Evolutionary conservation across 257 asterid genomes (phyloP).

Genomic region (Ehretia macrophylla): DNA sequence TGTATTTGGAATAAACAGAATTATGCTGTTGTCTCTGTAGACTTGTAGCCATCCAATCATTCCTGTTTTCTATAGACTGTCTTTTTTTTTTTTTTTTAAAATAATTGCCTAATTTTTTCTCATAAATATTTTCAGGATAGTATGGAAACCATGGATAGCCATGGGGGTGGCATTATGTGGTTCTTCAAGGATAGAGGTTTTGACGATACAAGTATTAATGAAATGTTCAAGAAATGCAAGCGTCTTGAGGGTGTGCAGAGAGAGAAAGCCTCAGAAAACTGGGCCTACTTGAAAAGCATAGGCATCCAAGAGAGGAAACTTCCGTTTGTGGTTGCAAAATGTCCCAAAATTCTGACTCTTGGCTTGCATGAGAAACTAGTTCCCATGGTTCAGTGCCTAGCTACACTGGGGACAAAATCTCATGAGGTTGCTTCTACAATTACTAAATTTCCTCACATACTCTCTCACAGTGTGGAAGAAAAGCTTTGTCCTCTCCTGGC

Average conservation of each 20-base stretch:
- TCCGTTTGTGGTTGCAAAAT: slow-evolving; percentile 62
- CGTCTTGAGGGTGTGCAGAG: slow-evolving; percentile 63
- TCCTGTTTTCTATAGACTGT: no score
- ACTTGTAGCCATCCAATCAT: no score
- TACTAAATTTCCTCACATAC: slow-evolving; percentile 77
- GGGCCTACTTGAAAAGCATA: slow-evolving; percentile 87
- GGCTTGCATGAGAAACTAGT: slow-evolving; percentile 68
- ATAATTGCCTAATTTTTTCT: background rate
- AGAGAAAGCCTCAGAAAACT: slow-evolving; percentile 80
- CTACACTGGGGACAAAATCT: slow-evolving; percentile 68
- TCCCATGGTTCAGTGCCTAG: slow-evolving; percentile 81
- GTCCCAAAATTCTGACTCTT: slow-evolving; percentile 86
- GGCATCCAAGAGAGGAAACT: slow-evolving; percentile 90
- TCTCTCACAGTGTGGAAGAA: slow-evolving; percentile 79
- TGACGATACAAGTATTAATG: slow-evolving; percentile 61
- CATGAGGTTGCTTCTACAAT: slow-evolving; percentile 83
- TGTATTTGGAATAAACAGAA: no score
- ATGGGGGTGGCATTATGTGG: slow-evolving; percentile 77
- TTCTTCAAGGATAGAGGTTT: slow-evolving; percentile 93
- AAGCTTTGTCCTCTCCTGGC: slow-evolving; percentile 97
- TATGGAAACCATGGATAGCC: slow-evolving; percentile 67
- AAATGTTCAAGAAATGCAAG: slow-evolving; percentile 79
- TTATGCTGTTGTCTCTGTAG: no score
- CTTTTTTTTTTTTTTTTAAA: no score
- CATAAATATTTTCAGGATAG: slow-evolving; percentile 30